Evolutionary conservation across 257 asterid genomes (phyloP).

Genomic region (Salvia hispanica): DNA sequence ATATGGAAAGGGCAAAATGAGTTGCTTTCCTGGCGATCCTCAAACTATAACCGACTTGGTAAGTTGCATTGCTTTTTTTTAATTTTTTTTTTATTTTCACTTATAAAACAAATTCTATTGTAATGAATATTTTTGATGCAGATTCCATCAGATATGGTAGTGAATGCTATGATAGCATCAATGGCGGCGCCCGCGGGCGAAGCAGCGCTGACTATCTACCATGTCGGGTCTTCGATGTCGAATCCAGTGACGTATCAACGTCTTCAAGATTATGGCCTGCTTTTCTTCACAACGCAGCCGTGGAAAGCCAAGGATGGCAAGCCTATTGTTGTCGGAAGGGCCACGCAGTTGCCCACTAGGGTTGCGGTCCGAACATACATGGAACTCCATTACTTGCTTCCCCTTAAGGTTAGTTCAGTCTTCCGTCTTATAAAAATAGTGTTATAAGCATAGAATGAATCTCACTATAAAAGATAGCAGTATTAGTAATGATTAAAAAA

Average conservation of each 20-base stretch:
- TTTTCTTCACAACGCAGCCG: conserved; percentile 52
- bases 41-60: conserved; percentile 47
- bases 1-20: conserved; percentile 61
- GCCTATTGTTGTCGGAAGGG: conserved; percentile 38
- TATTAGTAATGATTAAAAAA: no score
- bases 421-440: not conserved
- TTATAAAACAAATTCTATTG: no score
- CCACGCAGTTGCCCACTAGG: conserved; percentile 34
- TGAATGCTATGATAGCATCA: conserved; percentile 52
- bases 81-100: no score
- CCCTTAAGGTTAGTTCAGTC: conserved; percentile 43
- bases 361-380: conserved; percentile 43
- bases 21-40: conserved; percentile 52
- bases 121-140: not conserved
- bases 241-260: conserved; percentile 42
- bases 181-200: conserved; percentile 39
- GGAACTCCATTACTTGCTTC: conserved; percentile 42
- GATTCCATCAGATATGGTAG: conserved; percentile 77
- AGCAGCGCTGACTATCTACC: conserved; percentile 38
- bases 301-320: conserved; percentile 45
- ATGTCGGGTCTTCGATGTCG: conserved; percentile 51
- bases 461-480: no score
- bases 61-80: not conserved
- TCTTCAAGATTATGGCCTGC: conserved; percentile 25
- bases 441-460: no score